These are phyloP conservation scores for Cryptosporidium sp. DNA, from an alignment of 169 alveolate genomes.

Conservation along the genomic window DNA sequence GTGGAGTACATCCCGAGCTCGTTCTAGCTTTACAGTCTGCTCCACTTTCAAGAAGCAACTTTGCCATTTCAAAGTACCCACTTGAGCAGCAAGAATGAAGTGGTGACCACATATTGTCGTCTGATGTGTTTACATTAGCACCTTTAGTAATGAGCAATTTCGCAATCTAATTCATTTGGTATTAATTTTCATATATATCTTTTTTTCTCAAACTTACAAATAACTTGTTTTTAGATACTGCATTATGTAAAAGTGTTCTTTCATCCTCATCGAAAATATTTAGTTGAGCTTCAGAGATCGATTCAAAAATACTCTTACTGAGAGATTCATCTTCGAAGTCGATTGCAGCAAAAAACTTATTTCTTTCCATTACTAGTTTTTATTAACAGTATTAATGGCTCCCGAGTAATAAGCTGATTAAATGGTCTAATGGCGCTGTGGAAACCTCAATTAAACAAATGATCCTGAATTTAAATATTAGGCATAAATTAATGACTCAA, in stretches of 20 bases:
- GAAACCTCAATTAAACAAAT: background rate
- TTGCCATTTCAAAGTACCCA: conserved; percentile 66
- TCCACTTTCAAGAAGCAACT: conserved; percentile 10
- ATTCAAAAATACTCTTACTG: conserved; percentile 13
- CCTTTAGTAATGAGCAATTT: conserved; percentile 59
- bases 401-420: background rate
- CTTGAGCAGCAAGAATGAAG: conserved; percentile 76
- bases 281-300: conserved; percentile 14
- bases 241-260: conserved; percentile 75
- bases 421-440: conserved; percentile 6
- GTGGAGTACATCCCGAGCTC: conserved; percentile 76
- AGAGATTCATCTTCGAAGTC: conserved; percentile 32
- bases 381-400: too few species aligned
- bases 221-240: conserved; percentile 65
- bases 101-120: conserved; percentile 78
- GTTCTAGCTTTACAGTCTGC: conserved; percentile 56
- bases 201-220: conserved; percentile 14
- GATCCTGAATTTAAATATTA: background rate
- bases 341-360: conserved; percentile 26
- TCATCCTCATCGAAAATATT: conserved; percentile 76
- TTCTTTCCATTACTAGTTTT: conserved; percentile 2
- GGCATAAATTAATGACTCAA: background rate
- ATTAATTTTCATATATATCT: background rate
- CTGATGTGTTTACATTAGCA: conserved; percentile 67
- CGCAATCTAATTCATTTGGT: background rate